phyloP scores from a whole-genome alignment of 2,329 filamentous ascomycete genomes.

The Diplodia mutila region DNA sequence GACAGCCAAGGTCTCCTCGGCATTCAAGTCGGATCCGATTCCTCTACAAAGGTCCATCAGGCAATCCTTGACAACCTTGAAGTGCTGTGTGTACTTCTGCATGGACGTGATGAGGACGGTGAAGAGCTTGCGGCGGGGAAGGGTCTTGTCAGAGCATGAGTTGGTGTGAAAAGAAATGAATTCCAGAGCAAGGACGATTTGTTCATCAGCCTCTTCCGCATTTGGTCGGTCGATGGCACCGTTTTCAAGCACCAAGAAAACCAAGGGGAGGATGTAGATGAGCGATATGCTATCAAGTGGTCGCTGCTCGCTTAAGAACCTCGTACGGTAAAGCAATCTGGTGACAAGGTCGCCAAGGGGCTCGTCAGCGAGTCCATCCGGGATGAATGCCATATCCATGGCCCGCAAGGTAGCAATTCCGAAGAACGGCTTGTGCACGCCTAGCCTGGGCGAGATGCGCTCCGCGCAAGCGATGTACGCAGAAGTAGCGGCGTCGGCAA shows the following conservation, averaged over 20 bases:
- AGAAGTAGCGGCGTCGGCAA: constrained; percentile 76
- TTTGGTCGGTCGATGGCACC: constrained; percentile 73
- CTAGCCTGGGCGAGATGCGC: constrained; percentile 73
- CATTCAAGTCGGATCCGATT: constrained; percentile 77
- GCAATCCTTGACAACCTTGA: constrained; percentile 92
- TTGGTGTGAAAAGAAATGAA: constrained; percentile 87
- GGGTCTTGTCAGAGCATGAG: constrained; percentile 71
- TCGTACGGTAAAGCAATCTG: constrained; percentile 84
- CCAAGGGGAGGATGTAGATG: constrained; percentile 81
- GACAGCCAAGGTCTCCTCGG: constrained; percentile 74
- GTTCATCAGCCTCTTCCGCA: constrained; percentile 81
- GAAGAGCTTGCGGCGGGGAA: constrained; percentile 77
- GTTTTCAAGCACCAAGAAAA: constrained; percentile 76
- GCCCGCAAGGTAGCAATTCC: constrained; percentile 85
- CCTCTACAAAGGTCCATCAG: constrained; percentile 83
- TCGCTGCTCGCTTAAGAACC: constrained; percentile 90
- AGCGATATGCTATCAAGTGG: constrained; percentile 88
- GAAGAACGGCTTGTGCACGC: constrained; percentile 77
- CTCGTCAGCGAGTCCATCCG: constrained; percentile 74
- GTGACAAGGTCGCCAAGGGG: constrained; percentile 84
- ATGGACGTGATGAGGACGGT: constrained; percentile 76
- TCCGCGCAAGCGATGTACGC: constrained; percentile 81
- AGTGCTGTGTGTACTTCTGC: constrained; percentile 89
- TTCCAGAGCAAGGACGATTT: constrained; percentile 86
- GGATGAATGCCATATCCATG: constrained; percentile 72